Base-by-base conservation (phyloP, 257 asterid species). In the Salvia splendens region DNA sequence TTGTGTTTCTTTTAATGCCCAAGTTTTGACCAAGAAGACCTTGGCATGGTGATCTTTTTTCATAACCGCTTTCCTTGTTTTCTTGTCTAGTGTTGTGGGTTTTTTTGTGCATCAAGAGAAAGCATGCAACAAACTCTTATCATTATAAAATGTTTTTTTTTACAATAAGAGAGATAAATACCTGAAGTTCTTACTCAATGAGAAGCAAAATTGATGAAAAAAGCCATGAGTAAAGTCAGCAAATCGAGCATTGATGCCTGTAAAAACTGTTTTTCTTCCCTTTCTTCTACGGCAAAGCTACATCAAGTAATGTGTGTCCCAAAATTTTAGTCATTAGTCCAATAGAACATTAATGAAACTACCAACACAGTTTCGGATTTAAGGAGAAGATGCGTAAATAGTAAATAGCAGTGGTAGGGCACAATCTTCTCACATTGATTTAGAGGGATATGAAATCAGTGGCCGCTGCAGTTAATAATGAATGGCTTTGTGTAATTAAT, bases 391-490 rank as follows among this genome's bases (percentile, higher is more conserved):
- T 40, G 30, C 15, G 33, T n/a, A 24, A 0, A 24, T 24, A 24
- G 14, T 43, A 24, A 4, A 1, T 43, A 62, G 47, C 12, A 50
- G 8, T 61, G 15, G 30, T 33, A 35, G 4, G 45, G 61, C 53
- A 38, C 66, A 42, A 54, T 41, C 42, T 73, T 12, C 41, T 24
- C 28, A n/a, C 38, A 3, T 33, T 33, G 38, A 33, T 33, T 33
- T 33, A 33, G 38, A 12, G 45, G 41, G 42, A 49, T n/a, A 24
- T 2, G 1, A 12, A 45, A 43, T 81, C 71, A 82, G 78, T 72
- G 79, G 53, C 83, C 67, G 8, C 95, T 86, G 59, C 96, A 90
- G 69, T 82, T 88, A 51, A 84, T 73, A 15, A 93, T 78, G 85
- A 88, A 86, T 70, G 95, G 96, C 46, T 85, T 86, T 28, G 82